These are phyloP conservation scores for Eimeria zaria DNA, from an alignment of 169 alveolate species.

Conservation along the genomic window DNA sequence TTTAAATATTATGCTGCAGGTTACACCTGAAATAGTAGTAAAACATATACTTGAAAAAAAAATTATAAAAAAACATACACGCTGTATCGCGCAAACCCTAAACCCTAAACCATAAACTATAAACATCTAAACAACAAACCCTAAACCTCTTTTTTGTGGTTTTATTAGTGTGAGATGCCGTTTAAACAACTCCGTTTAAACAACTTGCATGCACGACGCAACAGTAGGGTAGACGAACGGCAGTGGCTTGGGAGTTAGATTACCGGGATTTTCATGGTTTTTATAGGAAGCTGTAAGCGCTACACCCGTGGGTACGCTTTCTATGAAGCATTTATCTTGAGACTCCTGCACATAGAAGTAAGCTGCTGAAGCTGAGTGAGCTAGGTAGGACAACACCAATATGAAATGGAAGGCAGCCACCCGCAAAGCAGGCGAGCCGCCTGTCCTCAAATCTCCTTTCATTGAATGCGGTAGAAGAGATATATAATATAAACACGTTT, in stretches of 20 bases:
- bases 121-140: no score
- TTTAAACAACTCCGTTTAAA: background rate
- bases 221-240: background rate
- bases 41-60: background rate
- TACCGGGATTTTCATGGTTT: slow-evolving; percentile 87
- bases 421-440: slow-evolving; percentile 40
- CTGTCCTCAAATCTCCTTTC: background rate
- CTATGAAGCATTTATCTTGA: slow-evolving; percentile 87
- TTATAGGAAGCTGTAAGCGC: slow-evolving; percentile 86
- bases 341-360: slow-evolving; percentile 88
- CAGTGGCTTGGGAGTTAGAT: background rate
- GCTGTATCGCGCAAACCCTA: no score
- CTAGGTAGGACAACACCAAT: background rate
- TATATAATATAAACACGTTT: background rate
- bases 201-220: background rate
- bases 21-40: slow-evolving; percentile 81
- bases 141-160: background rate
- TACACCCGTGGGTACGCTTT: slow-evolving; percentile 85
- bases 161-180: background rate
- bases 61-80: background rate
- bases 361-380: slow-evolving; percentile 59
- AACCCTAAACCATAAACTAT: no score
- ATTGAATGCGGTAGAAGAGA: background rate
- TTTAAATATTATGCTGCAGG: slow-evolving; percentile 85
- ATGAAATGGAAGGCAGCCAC: slow-evolving; percentile 2